phyloP scores from a whole-genome alignment of 352 stramenopile species.

The Globisporangium nagaii region DNA sequence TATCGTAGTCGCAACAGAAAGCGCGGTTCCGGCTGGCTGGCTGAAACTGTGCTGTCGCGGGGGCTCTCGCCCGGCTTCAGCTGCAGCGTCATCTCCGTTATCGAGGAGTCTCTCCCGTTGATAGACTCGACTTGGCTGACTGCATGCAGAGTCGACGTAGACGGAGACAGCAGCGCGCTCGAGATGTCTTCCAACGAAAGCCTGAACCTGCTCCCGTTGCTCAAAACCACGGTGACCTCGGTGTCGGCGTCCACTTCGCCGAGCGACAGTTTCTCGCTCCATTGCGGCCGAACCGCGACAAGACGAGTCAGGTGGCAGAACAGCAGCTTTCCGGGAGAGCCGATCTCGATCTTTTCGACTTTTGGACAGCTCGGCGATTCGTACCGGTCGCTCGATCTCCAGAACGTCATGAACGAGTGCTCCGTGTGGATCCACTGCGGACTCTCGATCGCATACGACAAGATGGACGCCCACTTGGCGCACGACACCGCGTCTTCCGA shows the following conservation, averaged over 20 bases:
- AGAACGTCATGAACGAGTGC: constrained; percentile 22
- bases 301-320: neutral
- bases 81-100: neutral
- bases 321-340: neutral
- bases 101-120: neutral
- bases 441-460: constrained; percentile 32
- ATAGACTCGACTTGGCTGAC: neutral
- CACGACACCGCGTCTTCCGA: constrained; percentile 25
- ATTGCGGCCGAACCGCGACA: constrained; percentile 8
- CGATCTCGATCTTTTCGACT: constrained; percentile 18
- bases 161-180: constrained; percentile 17
- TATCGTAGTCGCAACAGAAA: constrained; percentile 28
- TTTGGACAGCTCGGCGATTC: constrained; percentile 25
- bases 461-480: constrained; percentile 29
- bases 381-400: constrained; percentile 28
- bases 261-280: constrained; percentile 29
- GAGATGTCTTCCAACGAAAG: constrained; percentile 29
- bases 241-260: constrained; percentile 13
- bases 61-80: neutral
- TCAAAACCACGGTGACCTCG: constrained; percentile 17
- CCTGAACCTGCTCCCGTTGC: constrained; percentile 22
- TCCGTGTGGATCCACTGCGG: constrained; percentile 34
- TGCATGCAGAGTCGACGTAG: constrained; percentile 5
- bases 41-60: neutral
- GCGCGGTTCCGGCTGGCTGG: constrained; percentile 1